phyloP scores from a whole-genome alignment of 2,329 filamentous ascomycete genomes.

The Pseudogymnoascus sp. region DNA sequence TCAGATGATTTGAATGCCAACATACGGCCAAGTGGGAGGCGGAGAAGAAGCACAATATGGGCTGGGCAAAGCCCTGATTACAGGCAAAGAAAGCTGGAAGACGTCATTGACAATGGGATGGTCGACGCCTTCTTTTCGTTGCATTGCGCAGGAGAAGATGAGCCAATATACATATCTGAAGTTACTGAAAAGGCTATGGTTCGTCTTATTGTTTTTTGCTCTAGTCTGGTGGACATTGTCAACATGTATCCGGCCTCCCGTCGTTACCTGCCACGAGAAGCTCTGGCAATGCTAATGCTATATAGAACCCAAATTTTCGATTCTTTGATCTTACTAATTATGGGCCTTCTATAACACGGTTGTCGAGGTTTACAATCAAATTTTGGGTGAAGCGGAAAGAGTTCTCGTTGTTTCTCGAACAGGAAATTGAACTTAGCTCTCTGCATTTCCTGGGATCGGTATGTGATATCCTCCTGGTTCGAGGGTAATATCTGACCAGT shows the following conservation, averaged over 20 bases:
- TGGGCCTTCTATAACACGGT: constrained; percentile 56
- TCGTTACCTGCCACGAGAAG: neutral
- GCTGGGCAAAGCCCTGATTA: constrained; percentile 47
- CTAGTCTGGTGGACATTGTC: neutral
- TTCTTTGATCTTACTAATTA: constrained; percentile 68
- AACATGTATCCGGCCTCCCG: neutral
- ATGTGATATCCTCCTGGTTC: constrained; percentile 31
- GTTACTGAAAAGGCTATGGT: constrained; percentile 66
- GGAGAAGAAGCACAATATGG: constrained; percentile 57
- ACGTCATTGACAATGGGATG: constrained; percentile 61
- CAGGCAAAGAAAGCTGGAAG: constrained; percentile 68
- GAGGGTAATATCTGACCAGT: constrained; percentile 32
- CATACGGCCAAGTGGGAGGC: constrained; percentile 31
- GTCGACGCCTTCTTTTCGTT: constrained; percentile 87
- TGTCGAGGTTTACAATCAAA: constrained; percentile 56
- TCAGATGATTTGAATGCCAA: constrained; percentile 40
- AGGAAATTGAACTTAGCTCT: constrained; percentile 56
- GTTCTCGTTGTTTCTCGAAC: constrained; percentile 61
- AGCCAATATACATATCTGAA: constrained; percentile 89
- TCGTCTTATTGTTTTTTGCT: constrained; percentile 15
- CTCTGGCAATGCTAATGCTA: neutral
- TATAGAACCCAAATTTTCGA: constrained; percentile 72
- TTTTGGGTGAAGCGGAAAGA: constrained; percentile 61
- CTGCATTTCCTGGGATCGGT: constrained; percentile 68
- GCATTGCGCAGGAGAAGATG: constrained; percentile 56